Conservation (phyloP, 169 alveolate genomes). For the Plasmodium ovale region DNA sequence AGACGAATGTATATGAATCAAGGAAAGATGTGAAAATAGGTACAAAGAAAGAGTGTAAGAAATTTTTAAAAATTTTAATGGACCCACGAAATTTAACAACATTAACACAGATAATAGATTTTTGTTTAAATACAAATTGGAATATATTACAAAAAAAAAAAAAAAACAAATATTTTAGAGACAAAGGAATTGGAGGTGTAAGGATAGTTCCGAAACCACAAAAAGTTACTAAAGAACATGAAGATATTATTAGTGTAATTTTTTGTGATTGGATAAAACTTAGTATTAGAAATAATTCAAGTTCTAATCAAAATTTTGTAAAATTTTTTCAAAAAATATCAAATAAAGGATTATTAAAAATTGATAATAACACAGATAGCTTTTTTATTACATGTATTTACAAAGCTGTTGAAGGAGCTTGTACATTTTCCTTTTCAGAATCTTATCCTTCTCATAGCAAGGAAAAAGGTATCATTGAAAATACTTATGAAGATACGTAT, state of each 20-base stretch:
- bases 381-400: slow-evolving; percentile 89
- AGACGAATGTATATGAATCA: background rate
- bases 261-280: slow-evolving; percentile 84
- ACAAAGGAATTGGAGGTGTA: slow-evolving; percentile 84
- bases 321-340: slow-evolving; percentile 90
- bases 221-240: slow-evolving; percentile 80
- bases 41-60: slow-evolving; percentile 5
- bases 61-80: slow-evolving; percentile 47
- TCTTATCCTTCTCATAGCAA: background rate
- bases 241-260: slow-evolving; percentile 77
- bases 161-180: slow-evolving; percentile 27
- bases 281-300: slow-evolving; percentile 78
- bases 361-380: slow-evolving; percentile 91
- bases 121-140: slow-evolving; percentile 68
- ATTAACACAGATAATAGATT: slow-evolving; percentile 69
- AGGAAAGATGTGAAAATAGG: background rate
- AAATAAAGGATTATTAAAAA: slow-evolving; percentile 89
- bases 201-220: slow-evolving; percentile 83
- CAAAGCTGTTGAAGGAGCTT: slow-evolving; percentile 82
- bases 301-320: slow-evolving; percentile 79
- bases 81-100: slow-evolving; percentile 56
- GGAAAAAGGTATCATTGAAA: background rate
- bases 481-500: background rate
- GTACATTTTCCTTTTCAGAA: background rate
- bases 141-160: slow-evolving; percentile 55